These are phyloP conservation scores for Serendipita indica DNA, from an alignment of 768 basidiomycete species.

Conservation along the genomic window DNA sequence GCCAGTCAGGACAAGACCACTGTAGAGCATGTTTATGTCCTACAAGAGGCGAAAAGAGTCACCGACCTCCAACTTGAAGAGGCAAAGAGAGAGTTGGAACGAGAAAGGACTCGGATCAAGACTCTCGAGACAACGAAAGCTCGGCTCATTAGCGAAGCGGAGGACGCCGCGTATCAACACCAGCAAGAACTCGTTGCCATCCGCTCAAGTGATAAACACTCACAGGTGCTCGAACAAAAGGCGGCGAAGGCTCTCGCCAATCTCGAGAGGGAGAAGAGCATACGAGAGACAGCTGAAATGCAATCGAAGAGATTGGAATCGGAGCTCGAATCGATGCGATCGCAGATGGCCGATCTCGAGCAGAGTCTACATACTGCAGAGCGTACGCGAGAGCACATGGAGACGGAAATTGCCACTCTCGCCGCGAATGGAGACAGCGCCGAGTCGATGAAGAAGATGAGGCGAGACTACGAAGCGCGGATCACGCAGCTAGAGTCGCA, in stretches of 20 bases:
- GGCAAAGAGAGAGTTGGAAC: conserved; percentile 62
- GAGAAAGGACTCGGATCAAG: conserved; percentile 59
- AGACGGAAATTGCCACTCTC: conserved; percentile 49
- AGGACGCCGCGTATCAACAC: conserved; percentile 63
- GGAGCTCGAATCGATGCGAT: conserved; percentile 41
- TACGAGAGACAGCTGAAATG: conserved; percentile 50
- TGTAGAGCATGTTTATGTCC: conserved; percentile 91
- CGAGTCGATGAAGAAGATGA: conserved; percentile 41
- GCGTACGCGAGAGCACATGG: conserved; percentile 49
- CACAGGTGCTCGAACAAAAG: conserved; percentile 45
- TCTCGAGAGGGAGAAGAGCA: conserved; percentile 50
- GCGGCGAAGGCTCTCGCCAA: conserved; percentile 40
- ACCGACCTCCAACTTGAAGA: conserved; percentile 83
- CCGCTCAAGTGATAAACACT: conserved; percentile 53
- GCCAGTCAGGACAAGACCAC: conserved; percentile 94
- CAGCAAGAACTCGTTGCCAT: conserved; percentile 54
- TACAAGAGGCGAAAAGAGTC: conserved; percentile 88
- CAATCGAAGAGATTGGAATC: conserved; percentile 43
- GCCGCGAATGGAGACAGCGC: conserved; percentile 43
- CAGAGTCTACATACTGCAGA: conserved; percentile 40
- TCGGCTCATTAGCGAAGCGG: conserved; percentile 61
- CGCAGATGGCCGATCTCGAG: conserved; percentile 40
- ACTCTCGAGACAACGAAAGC: conserved; percentile 74
- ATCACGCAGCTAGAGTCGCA: conserved; percentile 49
- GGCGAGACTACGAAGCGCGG: conserved; percentile 47